Evolutionary conservation across 306 rosid species (phyloP).

Genomic region (Castanea crenata): DNA sequence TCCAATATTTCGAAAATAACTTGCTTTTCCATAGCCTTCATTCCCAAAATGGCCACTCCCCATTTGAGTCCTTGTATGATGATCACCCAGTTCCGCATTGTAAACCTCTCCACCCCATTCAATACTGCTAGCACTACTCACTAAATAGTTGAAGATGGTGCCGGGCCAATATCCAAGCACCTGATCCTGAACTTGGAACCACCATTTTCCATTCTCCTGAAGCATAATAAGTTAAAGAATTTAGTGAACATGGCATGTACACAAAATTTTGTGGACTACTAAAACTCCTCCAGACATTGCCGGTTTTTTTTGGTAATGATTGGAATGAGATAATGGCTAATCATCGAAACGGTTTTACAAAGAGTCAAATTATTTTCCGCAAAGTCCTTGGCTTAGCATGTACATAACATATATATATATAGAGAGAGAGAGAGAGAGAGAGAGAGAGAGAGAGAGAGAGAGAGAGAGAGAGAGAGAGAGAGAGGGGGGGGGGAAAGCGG

Average conservation of each 20-base stretch:
- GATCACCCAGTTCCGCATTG: background rate
- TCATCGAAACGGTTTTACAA: too few relatives aligned
- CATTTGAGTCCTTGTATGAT: conserved; percentile 30
- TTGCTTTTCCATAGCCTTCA: conserved; percentile 22
- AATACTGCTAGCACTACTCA: background rate
- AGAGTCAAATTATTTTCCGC: too few relatives aligned
- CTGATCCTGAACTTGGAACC: conserved; percentile 5
- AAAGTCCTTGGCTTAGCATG: too few relatives aligned
- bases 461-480: too few relatives aligned
- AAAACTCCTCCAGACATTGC: too few relatives aligned
- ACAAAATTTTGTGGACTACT: too few relatives aligned
- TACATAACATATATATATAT: too few relatives aligned
- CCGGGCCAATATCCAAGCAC: conserved; percentile 35
- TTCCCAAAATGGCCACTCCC: conserved; percentile 29
- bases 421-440: too few relatives aligned
- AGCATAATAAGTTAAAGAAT: background rate
- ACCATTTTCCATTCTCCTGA: conserved; percentile 30
- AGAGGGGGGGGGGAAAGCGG: too few relatives aligned
- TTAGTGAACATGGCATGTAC: background rate
- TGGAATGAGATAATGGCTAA: too few relatives aligned
- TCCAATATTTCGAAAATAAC: conserved; percentile 15
- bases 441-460: too few relatives aligned
- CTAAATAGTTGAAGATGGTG: background rate
- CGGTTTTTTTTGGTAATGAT: too few relatives aligned
- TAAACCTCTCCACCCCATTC: conserved; percentile 25